phyloP scores from a whole-genome alignment of 441 rosid genomes.

The Iberis amara region DNA sequence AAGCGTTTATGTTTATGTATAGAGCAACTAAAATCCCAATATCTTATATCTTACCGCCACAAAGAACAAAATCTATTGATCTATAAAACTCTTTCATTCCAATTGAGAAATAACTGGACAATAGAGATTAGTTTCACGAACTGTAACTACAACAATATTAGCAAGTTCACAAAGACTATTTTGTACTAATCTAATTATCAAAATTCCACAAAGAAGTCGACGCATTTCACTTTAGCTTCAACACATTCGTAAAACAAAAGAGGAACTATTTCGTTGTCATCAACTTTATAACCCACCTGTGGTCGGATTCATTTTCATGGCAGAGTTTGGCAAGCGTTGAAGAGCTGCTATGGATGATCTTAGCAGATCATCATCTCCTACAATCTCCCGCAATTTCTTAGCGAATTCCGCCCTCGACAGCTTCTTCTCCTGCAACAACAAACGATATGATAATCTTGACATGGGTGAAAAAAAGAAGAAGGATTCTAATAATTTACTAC shows the following conservation, averaged over 20 bases:
- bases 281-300: conserved; percentile 11
- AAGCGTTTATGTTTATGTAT: no score
- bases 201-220: conserved; percentile 25
- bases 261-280: conserved; percentile 5
- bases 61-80: no score
- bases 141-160: background rate
- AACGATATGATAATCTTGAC: conserved; percentile 10
- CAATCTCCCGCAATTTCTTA: conserved; percentile 52
- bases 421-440: conserved; percentile 47
- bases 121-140: background rate
- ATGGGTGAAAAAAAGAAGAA: background rate
- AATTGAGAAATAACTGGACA: no score
- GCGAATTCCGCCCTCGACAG: conserved; percentile 53
- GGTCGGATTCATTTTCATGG: conserved; percentile 8
- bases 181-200: conserved; percentile 6
- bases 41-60: no score
- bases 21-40: no score
- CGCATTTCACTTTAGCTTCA: conserved; percentile 21
- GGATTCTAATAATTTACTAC: conserved; percentile 8
- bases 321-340: conserved; percentile 32
- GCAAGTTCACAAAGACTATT: background rate
- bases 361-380: conserved; percentile 65
- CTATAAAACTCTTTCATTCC: no score
- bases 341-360: conserved; percentile 63
- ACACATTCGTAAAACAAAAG: background rate